Conservation (phyloP, 2,329 filamentous ascomycete species). For the Macrophomina tecta region DNA sequence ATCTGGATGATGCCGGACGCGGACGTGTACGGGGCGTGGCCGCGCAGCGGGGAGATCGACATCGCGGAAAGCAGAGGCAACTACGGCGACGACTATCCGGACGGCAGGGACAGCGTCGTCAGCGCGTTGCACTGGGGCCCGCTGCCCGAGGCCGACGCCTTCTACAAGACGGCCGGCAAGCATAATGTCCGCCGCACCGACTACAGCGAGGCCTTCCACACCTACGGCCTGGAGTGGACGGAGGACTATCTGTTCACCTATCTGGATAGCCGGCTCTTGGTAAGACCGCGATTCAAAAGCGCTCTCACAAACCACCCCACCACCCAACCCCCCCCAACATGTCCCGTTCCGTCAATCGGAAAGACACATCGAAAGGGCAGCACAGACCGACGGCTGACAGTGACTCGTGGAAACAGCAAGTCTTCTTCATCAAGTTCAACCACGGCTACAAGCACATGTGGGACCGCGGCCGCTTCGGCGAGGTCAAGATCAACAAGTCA, state of each 20-base stretch:
- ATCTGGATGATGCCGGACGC: constrained; percentile 28
- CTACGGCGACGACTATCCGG: constrained; percentile 43
- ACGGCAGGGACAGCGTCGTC: constrained; percentile 52
- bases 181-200: constrained; percentile 23
- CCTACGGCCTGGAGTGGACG: constrained; percentile 61
- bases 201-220: constrained; percentile 55
- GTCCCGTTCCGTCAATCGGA: background rate
- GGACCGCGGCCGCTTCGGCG: constrained; percentile 46
- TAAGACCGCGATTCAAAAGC: constrained; percentile 3
- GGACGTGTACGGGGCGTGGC: constrained; percentile 51
- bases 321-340: constrained; percentile 21
- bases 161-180: constrained; percentile 39
- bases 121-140: constrained; percentile 58
- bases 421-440: constrained; percentile 26
- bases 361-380: background rate
- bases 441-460: constrained; percentile 43
- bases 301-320: background rate
- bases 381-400: background rate
- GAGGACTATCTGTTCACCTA: constrained; percentile 61
- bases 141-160: constrained; percentile 34
- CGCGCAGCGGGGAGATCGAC: constrained; percentile 61
- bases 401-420: constrained; percentile 23
- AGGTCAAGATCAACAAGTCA: constrained; percentile 43
- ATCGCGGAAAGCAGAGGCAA: constrained; percentile 60
- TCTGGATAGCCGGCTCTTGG: constrained; percentile 52